These are phyloP conservation scores for Pterocarpus santalinus DNA, from an alignment of 306 rosid species.

Conservation along the genomic window DNA sequence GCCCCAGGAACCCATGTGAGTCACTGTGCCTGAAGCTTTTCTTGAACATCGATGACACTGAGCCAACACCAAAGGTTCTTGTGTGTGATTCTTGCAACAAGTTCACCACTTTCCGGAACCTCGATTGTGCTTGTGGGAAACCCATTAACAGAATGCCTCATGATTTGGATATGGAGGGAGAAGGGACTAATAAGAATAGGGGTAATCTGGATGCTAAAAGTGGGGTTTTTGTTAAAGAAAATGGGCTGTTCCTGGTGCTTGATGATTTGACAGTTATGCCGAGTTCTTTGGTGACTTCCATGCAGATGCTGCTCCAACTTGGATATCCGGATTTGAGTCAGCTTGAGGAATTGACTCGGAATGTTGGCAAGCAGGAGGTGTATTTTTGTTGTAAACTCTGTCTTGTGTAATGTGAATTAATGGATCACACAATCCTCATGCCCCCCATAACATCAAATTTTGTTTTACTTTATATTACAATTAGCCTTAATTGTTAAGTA, in stretches of 20 bases:
- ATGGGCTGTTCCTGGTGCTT: conserved; percentile 42
- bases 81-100: conserved; percentile 35
- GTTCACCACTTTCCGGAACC: conserved; percentile 10
- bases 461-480: neutral
- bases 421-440: no score
- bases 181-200: no score
- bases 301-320: conserved; percentile 27
- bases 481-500: neutral
- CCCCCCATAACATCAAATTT: no score
- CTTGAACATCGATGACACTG: conserved; percentile 33
- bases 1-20: conserved; percentile 36
- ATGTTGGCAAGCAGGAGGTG: conserved; percentile 43
- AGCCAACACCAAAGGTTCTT: neutral
- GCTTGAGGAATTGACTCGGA: conserved; percentile 19
- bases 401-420: neutral
- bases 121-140: conserved; percentile 29
- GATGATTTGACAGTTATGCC: conserved; percentile 51
- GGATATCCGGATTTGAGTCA: conserved; percentile 37
- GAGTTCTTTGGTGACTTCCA: conserved; percentile 31
- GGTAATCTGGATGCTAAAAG: neutral
- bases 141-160: neutral
- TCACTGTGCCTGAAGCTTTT: conserved; percentile 19
- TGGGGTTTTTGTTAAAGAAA: conserved; percentile 45
- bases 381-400: neutral
- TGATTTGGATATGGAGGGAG: conserved; percentile 31